Percentiles rank a stretch among this genome's conserved stretches.
phyloP scores from a whole-genome alignment of 2,329 filamentous ascomycete genomes.

The Fusarium sp. region DNA sequence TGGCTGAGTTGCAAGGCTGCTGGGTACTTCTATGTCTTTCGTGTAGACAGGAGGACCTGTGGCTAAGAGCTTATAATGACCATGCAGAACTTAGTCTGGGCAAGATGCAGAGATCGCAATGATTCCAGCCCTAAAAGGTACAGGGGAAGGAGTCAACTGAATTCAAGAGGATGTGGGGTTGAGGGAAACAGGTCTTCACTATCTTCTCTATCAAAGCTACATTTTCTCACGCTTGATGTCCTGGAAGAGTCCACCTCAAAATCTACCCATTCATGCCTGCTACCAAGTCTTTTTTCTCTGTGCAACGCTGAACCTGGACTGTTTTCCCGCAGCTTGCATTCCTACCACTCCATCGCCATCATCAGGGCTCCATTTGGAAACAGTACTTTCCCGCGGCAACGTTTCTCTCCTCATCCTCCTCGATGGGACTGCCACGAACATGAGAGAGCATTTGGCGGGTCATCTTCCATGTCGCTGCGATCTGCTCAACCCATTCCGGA shows the following conservation, averaged over 20 bases:
- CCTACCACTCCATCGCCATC: too few relatives aligned
- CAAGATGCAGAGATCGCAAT: rapidly evolving
- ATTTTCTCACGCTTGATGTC: not conserved
- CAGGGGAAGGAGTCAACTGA: rapidly evolving
- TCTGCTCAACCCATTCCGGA: not conserved
- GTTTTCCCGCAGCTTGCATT: not conserved
- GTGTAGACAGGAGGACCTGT: not conserved
- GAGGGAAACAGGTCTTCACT: not conserved
- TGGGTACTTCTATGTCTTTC: not conserved
- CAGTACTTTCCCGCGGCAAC: not conserved
- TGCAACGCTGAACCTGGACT: not conserved
- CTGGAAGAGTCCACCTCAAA: not conserved
- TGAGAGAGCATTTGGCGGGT: not conserved
- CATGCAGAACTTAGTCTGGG: too few relatives aligned
- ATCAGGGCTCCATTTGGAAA: not conserved
- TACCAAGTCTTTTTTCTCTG: too few relatives aligned
- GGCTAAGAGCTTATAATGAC: not conserved
- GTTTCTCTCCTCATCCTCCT: rapidly evolving
- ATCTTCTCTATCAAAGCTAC: not conserved
- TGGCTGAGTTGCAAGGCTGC: not conserved
- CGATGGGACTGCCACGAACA: not conserved
- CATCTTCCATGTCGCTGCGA: not conserved
- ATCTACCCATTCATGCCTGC: not conserved
- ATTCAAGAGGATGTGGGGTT: too few relatives aligned
- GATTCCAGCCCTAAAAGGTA: rapidly evolving